Base-by-base conservation (phyloP, 257 asterid species). In the Eustoma russellianum region DNA sequence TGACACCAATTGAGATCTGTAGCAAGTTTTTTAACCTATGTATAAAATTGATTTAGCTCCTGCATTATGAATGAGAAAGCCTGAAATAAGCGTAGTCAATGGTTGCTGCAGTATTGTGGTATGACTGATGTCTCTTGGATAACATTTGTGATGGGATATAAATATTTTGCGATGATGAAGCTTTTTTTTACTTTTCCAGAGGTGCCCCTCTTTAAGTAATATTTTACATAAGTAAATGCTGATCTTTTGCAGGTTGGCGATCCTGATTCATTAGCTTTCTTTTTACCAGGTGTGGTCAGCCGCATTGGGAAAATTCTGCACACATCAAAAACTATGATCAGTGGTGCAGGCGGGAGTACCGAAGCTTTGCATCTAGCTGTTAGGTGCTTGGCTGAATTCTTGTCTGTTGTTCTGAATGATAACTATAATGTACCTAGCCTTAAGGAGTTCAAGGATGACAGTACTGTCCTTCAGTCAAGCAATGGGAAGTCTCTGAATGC, bases 211-310 rank as follows among this genome's bases (percentile, higher is more conserved):
- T 11, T 24, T 13, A 7, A 0, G 0, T 43, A 13, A 12, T 17
- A 16, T 13, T 41, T 51, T 41, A 13, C 17, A 9, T 9, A n/a
- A 24, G 34, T 56, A 46, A 34, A 52, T 19, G 28, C 43, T 59
- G 61, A 58, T 55, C 40, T 55, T 60, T 66, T 74, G 76, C 93
- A 90, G 98, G 95, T 85, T 74, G 97, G 95, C 45, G 70, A 83
- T 64, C 88, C 90, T 65, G 97, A 92, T 77, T 89, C 97, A 18
- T 66, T 92, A 74, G 97, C 95, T 59, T 92, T 88, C 77, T 92
- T 79, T 75, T 75, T 92, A 67, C 99, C 99, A 33, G 99, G 99
- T 30, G 88, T 88, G 17, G 86, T 88, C 68, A 83, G 97, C 73
- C 94, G 85, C 68, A 76, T 83, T 50, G 97, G 97, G 48, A 92